These are phyloP conservation scores for Aureobasidium sp. DNA, from an alignment of 2,329 filamentous ascomycete species.

Conservation along the genomic window DNA sequence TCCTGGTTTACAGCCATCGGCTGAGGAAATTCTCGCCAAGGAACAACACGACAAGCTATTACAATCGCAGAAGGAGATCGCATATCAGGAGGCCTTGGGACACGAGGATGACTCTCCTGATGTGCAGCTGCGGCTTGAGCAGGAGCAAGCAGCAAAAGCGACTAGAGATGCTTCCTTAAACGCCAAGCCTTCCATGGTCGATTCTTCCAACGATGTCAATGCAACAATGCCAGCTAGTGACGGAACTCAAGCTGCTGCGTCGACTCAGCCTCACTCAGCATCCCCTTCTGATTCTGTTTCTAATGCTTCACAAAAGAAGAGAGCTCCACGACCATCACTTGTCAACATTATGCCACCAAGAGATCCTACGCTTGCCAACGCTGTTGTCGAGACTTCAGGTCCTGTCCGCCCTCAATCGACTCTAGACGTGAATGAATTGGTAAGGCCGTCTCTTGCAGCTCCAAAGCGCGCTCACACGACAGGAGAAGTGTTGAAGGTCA, in stretches of 20 bases:
- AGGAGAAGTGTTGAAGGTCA: background rate
- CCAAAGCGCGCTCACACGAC: background rate
- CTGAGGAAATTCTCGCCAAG: constrained; percentile 38
- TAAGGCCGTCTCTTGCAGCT: constrained; percentile 21
- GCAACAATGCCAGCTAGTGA: background rate
- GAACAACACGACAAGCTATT: constrained; percentile 48
- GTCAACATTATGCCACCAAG: constrained; percentile 1
- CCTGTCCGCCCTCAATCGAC: constrained; percentile 66
- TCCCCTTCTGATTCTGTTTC: background rate
- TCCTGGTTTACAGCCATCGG: constrained; percentile 15
- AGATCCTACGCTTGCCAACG: constrained; percentile 4
- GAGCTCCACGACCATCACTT: background rate
- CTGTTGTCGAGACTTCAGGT: constrained; percentile 43
- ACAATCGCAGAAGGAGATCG: constrained; percentile 42
- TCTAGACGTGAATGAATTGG: constrained; percentile 60
- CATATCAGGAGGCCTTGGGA: constrained; percentile 35
- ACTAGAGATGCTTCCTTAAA: constrained; percentile 4
- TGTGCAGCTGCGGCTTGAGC: constrained; percentile 44
- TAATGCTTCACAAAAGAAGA: background rate
- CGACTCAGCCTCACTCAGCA: background rate
- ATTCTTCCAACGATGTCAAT: background rate
- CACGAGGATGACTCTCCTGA: constrained; percentile 48
- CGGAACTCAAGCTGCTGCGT: background rate
- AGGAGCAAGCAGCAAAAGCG: constrained; percentile 17
- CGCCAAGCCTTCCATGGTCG: background rate